Evolutionary conservation across 352 stramenopile species (phyloP), one percentile per base, ranked within the genome.

Genomic region (Pythium inflatum): DNA sequence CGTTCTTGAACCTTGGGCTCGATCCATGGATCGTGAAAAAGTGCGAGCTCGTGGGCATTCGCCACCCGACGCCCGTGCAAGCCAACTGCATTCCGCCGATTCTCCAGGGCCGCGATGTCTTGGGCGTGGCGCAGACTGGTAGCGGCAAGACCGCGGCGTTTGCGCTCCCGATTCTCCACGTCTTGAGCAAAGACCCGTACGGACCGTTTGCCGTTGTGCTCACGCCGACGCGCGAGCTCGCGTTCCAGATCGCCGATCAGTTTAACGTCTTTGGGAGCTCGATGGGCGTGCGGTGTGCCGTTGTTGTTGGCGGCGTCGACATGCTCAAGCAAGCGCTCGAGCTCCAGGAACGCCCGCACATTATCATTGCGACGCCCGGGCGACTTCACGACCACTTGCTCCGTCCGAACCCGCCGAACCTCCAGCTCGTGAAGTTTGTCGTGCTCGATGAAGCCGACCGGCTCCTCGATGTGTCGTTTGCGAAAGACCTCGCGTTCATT

Each of bases 391-490:
- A 98, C 62, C 88, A 99, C 56, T 77, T 99, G 63, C 78, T 98
- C 49, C 93, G 90, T 53, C 87, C 93, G 2, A 93, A 94, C 41
- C 85, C 93, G 36, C 96, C 96, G 0, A 96, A 97, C 55, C 76
- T 99, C 12, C 75, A 75, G 45, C 82, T 98, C 54, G 75, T 98
- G 45, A 88, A 90, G 69, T 99, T 94, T 74, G 74, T 99, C 38
- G 98, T 99, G 24, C 87, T 99, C 34, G 98, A 99, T 78, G 98
- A 99, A 76, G 97, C 97, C 7, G 98, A 99, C 81, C 84, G 97
- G 30, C 81, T 99, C 62, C 81, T 98, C 41, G 87, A 91, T 31
- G 76, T 88, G 30, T 91, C 89, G 22, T 95, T 97, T 65, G 78
- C 85, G 36, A 92, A 92, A 54, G 93, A 98, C 68, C 61, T 98